A percentile compares a stretch with the other conserved stretches of the same genome.
These are phyloP conservation scores for Gnomoniopsis sp. DNA, from an alignment of 2,329 filamentous ascomycete species.

Conservation along the genomic window DNA sequence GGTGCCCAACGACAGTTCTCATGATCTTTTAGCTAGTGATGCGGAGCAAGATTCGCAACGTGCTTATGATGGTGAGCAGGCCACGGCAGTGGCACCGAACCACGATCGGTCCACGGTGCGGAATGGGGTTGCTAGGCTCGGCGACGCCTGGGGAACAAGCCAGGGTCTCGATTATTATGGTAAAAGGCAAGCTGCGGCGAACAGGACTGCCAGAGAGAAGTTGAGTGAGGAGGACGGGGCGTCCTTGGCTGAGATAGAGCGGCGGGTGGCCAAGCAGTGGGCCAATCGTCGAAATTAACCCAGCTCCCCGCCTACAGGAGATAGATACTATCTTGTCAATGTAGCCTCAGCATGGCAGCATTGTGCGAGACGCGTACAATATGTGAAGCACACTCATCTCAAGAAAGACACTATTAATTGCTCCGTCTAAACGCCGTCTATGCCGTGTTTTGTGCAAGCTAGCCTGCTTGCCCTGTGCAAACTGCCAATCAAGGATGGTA, in stretches of 20 bases:
- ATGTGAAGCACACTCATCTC: background rate
- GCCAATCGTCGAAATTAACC: background rate
- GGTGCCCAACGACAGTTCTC: no score
- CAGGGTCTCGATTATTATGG: background rate
- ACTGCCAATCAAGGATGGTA: background rate
- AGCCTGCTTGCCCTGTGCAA: background rate
- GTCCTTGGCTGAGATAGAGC: background rate
- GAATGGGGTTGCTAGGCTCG: background rate
- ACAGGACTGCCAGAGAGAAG: background rate
- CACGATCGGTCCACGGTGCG: background rate
- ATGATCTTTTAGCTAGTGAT: background rate
- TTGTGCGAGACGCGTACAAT: background rate
- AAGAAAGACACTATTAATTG: conserved; percentile 3
- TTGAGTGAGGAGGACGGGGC: background rate
- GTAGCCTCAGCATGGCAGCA: background rate
- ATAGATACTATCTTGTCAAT: background rate
- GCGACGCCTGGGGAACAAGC: background rate
- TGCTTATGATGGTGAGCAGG: no score
- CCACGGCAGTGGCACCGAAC: no score
- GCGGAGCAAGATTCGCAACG: background rate
- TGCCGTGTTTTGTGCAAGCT: conserved; percentile 6
- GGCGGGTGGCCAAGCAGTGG: background rate
- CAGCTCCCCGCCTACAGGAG: background rate
- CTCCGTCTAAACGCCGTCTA: conserved; percentile 17
- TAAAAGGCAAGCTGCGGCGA: background rate